A percentile compares a stretch with the other conserved stretches of the same genome.
Evolutionary conservation across 768 basidiomycete genomes (phyloP).

Genomic region (Collybia sp.): DNA sequence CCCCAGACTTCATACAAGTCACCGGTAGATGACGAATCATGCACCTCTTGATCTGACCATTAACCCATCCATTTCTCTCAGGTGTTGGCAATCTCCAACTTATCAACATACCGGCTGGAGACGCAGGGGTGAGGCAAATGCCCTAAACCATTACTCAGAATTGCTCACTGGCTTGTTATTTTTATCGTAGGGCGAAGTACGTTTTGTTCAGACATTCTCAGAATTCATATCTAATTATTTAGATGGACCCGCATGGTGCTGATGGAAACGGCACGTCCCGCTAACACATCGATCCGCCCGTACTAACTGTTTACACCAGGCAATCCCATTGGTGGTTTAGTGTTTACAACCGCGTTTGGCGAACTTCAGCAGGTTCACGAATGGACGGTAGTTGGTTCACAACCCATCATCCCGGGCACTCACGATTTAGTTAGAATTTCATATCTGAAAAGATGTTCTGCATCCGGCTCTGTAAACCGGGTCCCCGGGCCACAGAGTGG

Average conservation of each 20-base stretch:
- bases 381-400: constrained; percentile 44
- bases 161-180: background rate
- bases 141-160: background rate
- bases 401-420: constrained; percentile 8
- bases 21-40: constrained; percentile 22
- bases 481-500: constrained; percentile 11
- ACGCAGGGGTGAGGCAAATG: constrained; percentile 36
- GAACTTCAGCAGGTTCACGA: constrained; percentile 38
- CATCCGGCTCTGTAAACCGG: constrained; percentile 40
- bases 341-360: constrained; percentile 28
- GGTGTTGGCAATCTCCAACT: constrained; percentile 51
- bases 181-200: constrained; percentile 1
- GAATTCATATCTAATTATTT: background rate
- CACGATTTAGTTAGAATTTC: background rate
- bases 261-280: constrained; percentile 22
- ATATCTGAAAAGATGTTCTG: constrained; percentile 33
- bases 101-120: constrained; percentile 51
- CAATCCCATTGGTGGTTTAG: constrained; percentile 11
- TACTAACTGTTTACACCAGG: background rate
- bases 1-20: constrained; percentile 58
- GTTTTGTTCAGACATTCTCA: background rate
- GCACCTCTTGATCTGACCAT: background rate
- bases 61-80: background rate
- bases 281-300: constrained; percentile 2
- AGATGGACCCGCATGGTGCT: constrained; percentile 56